Base-by-base conservation (phyloP, 169 alveolate species). In the Cryptosporidium felis region DNA sequence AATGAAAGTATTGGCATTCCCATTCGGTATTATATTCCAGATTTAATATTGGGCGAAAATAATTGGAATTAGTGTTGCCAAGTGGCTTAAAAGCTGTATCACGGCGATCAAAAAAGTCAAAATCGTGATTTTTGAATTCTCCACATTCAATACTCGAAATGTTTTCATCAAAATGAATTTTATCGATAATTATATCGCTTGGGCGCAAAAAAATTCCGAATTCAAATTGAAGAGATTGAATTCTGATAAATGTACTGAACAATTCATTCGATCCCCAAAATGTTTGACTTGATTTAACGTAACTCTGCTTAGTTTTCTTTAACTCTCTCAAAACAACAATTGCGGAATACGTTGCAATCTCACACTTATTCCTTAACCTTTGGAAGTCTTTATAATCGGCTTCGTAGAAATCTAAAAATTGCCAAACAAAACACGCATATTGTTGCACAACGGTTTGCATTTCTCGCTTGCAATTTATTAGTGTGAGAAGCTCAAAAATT, bases 391-490 rank as follows among this genome's bases (percentile, higher is more conserved):
- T 34, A 53, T 56, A 26, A 9, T 34, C 41, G 8, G 6, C 14
- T 23, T 41, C n/a, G 40, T 38, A 53, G 26, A 21, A 51, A 30
- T 74, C 85, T 28, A 74, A 41, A 36, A 74, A 74, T 53, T 74
- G 85, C 85, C 85, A 74, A 34, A 74, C 26, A 58, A 74, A 74
- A 36, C 85, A 74, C 1, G 42, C 66, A 53, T 53, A 74, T 56
- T 74, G 85, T 34, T 74, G 85, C 0, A 67, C 40, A 9, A 74
- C 34, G 40, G 32, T 49, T 23, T 38, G 41, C 30, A 34, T 66
- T 14, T 53, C 34, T 16, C 36, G 36, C 5, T 49, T 49, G 21
- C 32, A 40, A 28, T 18, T 23, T 34, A 74, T 40, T 14, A 28
- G 32, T 1, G 49, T 23, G 18, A 74, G n/a, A 21, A 74, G 21